Evolutionary conservation across 805 yeast species (phyloP).

Genomic region (Isabelozyma gotoi): DNA sequence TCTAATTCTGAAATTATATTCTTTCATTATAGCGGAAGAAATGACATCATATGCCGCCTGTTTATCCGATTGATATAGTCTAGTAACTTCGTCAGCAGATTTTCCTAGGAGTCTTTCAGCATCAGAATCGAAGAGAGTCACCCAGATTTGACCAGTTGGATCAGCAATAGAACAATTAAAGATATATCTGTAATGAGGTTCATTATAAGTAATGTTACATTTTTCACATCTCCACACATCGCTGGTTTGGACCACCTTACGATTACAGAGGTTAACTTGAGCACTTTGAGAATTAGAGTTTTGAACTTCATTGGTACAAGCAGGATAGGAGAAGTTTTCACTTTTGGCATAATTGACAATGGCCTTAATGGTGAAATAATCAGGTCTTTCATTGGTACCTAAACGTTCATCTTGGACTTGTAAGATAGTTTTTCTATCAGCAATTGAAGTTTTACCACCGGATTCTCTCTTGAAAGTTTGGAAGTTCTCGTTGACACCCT

Average conservation of each 20-base stretch:
- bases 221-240: constrained; percentile 93
- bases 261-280: constrained; percentile 52
- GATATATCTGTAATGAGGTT: constrained; percentile 79
- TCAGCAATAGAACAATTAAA: constrained; percentile 78
- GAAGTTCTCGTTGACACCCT: constrained; percentile 65
- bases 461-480: constrained; percentile 58
- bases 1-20: constrained; percentile 71
- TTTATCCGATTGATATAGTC: constrained; percentile 32
- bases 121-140: constrained; percentile 82
- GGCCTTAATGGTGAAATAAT: constrained; percentile 75
- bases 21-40: constrained; percentile 57
- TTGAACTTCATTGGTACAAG: constrained; percentile 62
- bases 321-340: constrained; percentile 84
- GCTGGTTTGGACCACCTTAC: constrained; percentile 69
- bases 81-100: constrained; percentile 61
- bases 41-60: constrained; percentile 45
- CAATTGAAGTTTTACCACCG: constrained; percentile 37
- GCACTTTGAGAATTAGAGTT: constrained; percentile 11
- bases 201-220: constrained; percentile 68
- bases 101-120: constrained; percentile 68
- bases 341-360: constrained; percentile 67
- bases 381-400: constrained; percentile 77
- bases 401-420: constrained; percentile 65
- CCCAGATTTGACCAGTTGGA: constrained; percentile 79
- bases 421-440: constrained; percentile 63